Conservation (phyloP, 169 alveolate genomes). For the Cryptosporidium andersoni region DNA sequence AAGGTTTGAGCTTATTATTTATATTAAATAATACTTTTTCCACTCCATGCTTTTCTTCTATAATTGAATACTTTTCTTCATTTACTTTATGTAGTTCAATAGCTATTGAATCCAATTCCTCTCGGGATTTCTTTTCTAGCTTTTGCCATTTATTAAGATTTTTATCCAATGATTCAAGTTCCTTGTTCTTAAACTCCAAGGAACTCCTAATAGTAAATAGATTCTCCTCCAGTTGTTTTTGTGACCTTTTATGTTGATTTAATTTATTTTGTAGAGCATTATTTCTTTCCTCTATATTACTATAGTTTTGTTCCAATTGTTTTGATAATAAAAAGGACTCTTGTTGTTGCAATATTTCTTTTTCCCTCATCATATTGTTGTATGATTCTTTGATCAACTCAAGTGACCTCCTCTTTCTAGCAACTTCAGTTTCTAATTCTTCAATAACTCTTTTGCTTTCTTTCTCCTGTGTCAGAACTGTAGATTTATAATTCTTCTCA, state of each 20-base stretch:
- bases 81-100: neutral
- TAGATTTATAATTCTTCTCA: neutral
- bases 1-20: neutral
- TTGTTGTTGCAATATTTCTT: constrained; percentile 3
- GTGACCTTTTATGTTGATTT: constrained; percentile 4
- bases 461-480: neutral
- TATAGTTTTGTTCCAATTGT: constrained; percentile 7
- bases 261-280: constrained; percentile 6
- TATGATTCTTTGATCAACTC: neutral
- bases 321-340: constrained; percentile 38
- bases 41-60: constrained; percentile 56
- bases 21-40: constrained; percentile 11
- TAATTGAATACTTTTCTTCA: neutral
- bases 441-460: constrained; percentile 9
- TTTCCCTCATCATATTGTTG: constrained; percentile 13
- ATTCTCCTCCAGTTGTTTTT: constrained; percentile 13
- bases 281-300: constrained; percentile 32
- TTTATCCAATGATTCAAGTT: neutral
- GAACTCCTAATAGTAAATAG: constrained; percentile 20
- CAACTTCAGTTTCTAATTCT: constrained; percentile 1
- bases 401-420: neutral
- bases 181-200: constrained; percentile 2
- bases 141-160: constrained; percentile 13
- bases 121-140: neutral
- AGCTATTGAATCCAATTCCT: constrained; percentile 1